phyloP scores from a whole-genome alignment of 2,329 filamentous ascomycete species.

The Pezicula rhizophila region DNA sequence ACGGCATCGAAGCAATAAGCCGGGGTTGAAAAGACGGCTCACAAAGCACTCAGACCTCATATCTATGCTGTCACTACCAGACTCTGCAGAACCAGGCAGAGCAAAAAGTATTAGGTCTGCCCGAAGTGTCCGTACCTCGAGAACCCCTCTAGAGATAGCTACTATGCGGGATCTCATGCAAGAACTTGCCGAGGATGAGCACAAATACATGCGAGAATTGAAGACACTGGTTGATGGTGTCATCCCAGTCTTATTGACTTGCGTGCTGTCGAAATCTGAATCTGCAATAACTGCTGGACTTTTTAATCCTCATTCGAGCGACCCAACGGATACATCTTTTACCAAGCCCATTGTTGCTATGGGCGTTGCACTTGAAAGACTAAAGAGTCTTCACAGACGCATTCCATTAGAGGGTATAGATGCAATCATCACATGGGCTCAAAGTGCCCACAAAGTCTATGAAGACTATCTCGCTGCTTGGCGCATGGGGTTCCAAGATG shows the following conservation, averaged over 20 bases:
- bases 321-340: constrained; percentile 49
- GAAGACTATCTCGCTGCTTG: constrained; percentile 80
- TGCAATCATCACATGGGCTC: constrained; percentile 73
- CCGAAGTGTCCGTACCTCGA: constrained; percentile 70
- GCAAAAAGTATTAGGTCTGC: constrained; percentile 68
- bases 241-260: constrained; percentile 82
- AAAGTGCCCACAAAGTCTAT: constrained; percentile 72
- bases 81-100: constrained; percentile 48
- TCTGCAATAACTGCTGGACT: constrained; percentile 59
- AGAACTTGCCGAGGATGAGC: constrained; percentile 78
- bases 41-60: constrained; percentile 93
- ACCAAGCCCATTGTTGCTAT: constrained; percentile 89
- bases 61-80: constrained; percentile 76
- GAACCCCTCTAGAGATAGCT: constrained; percentile 58
- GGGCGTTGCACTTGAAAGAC: constrained; percentile 81
- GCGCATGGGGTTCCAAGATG: constrained; percentile 89
- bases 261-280: constrained; percentile 69
- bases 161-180: constrained; percentile 71
- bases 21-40: constrained; percentile 52
- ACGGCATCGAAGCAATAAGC: constrained; percentile 31
- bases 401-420: constrained; percentile 70
- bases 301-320: constrained; percentile 46
- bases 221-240: constrained; percentile 93
- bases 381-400: constrained; percentile 73
- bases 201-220: constrained; percentile 82